Conservation (phyloP, 129 eudicot genomes). For the Gnaphalium uliginosum region DNA sequence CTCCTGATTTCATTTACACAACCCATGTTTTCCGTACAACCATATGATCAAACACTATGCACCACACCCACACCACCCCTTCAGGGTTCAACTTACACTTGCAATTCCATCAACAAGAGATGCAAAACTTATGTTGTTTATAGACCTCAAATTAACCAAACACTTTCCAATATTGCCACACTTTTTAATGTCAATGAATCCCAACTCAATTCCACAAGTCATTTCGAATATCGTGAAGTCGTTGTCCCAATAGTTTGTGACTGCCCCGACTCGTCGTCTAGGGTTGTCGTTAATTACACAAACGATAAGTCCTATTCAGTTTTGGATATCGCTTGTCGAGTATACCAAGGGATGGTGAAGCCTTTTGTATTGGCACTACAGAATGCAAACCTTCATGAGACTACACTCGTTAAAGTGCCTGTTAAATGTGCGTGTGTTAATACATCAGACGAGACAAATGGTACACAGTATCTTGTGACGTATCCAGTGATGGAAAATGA, state of each 20-base stretch:
- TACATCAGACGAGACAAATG: slow-evolving; percentile 21
- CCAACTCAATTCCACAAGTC: slow-evolving; percentile 26
- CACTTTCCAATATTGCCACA: slow-evolving; percentile 38
- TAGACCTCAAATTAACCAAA: slow-evolving; percentile 40
- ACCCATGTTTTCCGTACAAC: slow-evolving; percentile 28
- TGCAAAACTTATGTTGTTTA: slow-evolving; percentile 50
- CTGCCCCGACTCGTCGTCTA: slow-evolving; percentile 43
- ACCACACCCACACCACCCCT: slow-evolving; percentile 28
- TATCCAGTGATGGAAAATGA: slow-evolving; percentile 49
- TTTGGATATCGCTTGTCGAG: slow-evolving; percentile 37
- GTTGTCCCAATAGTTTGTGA: slow-evolving; percentile 40
- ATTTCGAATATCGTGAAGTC: slow-evolving; percentile 27
- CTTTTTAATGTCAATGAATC: slow-evolving; percentile 38
- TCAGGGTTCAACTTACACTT: slow-evolving; percentile 38
- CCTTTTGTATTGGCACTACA: slow-evolving; percentile 34
- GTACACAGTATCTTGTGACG: slow-evolving; percentile 37
- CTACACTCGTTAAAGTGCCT: slow-evolving; percentile 41
- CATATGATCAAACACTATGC: slow-evolving; percentile 45
- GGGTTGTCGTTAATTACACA: slow-evolving; percentile 25
- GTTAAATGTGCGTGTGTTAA: slow-evolving; percentile 49
- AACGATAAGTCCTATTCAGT: slow-evolving; percentile 22
- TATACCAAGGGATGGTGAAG: slow-evolving; percentile 48
- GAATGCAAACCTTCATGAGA: slow-evolving; percentile 20
- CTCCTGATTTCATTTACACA: slow-evolving; percentile 18
- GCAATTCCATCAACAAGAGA: slow-evolving; percentile 33